phyloP scores from a whole-genome alignment of 202 grass and related monocot species.

The Schoenoplectus tabernaemontani region DNA sequence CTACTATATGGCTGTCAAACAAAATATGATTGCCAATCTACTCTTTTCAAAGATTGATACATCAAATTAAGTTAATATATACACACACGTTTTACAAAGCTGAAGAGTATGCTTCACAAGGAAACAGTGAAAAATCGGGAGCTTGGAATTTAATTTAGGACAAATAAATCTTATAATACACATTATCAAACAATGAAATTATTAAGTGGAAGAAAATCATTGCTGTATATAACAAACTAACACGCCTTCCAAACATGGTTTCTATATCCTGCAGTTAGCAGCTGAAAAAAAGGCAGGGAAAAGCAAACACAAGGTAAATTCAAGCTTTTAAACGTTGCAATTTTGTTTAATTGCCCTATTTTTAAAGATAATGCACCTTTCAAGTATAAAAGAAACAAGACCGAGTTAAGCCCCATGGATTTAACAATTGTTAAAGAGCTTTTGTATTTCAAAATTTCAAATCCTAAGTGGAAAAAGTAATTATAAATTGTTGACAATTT shows the following conservation, averaged over 20 bases:
- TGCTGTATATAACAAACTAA: not conserved
- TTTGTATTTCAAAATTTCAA: not conserved
- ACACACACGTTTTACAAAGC: not conserved
- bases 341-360: no score
- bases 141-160: not conserved
- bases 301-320: conserved; percentile 10
- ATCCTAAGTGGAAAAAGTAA: not conserved
- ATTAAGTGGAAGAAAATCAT: not conserved
- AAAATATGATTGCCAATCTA: not conserved
- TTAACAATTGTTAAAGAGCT: not conserved
- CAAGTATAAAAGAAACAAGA: no score
- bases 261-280: conserved; percentile 66
- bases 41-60: not conserved
- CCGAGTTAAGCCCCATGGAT: not conserved
- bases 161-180: not conserved
- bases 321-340: no score
- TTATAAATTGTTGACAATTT: not conserved
- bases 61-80: not conserved
- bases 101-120: not conserved
- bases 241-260: not conserved
- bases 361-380: no score
- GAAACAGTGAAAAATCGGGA: not conserved
- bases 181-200: not conserved
- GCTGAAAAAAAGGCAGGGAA: conserved; percentile 24
- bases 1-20: not conserved